Percentiles rank a stretch among this genome's conserved stretches.
Conservation (phyloP, 2,329 filamentous ascomycete species). For the Septoria linicola region DNA sequence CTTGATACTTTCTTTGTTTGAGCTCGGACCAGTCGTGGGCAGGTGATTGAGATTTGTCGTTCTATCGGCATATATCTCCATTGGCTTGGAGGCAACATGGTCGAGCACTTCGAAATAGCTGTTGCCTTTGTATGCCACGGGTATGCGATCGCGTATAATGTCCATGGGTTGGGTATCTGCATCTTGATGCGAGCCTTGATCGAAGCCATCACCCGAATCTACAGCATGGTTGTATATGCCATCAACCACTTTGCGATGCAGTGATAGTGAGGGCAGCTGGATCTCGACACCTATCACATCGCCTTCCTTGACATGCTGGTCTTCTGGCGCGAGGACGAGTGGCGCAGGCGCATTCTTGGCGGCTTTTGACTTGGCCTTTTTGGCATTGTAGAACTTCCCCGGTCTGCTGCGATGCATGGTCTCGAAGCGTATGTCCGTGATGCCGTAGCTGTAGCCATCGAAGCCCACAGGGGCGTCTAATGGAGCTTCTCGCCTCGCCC, state of each 20-base stretch:
- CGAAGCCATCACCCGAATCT: conserved; percentile 61
- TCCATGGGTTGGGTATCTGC: conserved; percentile 58
- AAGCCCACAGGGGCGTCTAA: conserved; percentile 82
- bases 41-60: conserved; percentile 59
- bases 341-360: conserved; percentile 42
- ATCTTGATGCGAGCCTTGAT: conserved; percentile 33
- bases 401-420: conserved; percentile 91
- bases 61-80: conserved; percentile 64
- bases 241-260: conserved; percentile 85
- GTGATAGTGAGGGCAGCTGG: conserved; percentile 75
- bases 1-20: conserved; percentile 47
- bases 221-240: conserved; percentile 85
- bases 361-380: conserved; percentile 39
- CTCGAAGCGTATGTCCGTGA: conserved; percentile 85
- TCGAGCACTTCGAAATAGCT: conserved; percentile 93
- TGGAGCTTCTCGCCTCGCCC: conserved; percentile 75
- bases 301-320: conserved; percentile 78
- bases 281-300: conserved; percentile 95
- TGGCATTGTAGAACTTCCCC: conserved; percentile 69
- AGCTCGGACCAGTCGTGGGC: conserved; percentile 47
- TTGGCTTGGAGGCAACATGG: conserved; percentile 81
- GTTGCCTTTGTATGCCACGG: conserved; percentile 89
- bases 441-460: conserved; percentile 89
- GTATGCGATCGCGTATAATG: conserved; percentile 90
- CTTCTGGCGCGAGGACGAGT: conserved; percentile 40